Evolutionary conservation across 169 alveolate species (phyloP).

Genomic region (Eimeria necatrix): DNA sequence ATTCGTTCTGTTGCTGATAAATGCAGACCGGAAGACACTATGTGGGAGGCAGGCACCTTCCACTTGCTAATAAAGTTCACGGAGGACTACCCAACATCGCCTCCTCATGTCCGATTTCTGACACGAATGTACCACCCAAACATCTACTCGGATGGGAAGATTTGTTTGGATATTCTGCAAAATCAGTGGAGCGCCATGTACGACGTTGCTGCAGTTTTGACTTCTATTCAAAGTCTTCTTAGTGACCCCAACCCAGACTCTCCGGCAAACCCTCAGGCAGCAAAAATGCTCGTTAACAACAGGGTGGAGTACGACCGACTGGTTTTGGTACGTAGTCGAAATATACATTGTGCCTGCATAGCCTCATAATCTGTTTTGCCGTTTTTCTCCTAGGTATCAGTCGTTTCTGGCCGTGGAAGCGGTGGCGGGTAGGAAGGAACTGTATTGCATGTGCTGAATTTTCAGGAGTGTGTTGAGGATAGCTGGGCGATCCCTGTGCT

Average conservation of each 20-base stretch:
- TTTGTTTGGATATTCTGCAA: slow-evolving; percentile 96
- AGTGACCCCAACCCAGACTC: slow-evolving; percentile 98
- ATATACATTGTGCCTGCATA: too few species aligned
- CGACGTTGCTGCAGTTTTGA: slow-evolving; percentile 97
- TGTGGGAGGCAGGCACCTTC: slow-evolving; percentile 87
- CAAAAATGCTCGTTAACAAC: slow-evolving; percentile 94
- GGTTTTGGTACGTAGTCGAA: slow-evolving; percentile 68
- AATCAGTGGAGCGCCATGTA: slow-evolving; percentile 98
- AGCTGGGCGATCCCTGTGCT: slow-evolving; percentile 72
- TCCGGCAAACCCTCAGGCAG: slow-evolving; percentile 99
- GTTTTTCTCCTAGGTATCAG: too few species aligned
- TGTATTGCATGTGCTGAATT: neutral
- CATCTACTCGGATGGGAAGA: slow-evolving; percentile 96
- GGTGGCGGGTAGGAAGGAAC: too few species aligned
- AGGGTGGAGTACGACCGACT: slow-evolving; percentile 87
- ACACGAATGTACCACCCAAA: slow-evolving; percentile 92
- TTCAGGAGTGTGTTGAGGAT: slow-evolving; percentile 76
- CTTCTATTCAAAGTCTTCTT: slow-evolving; percentile 96
- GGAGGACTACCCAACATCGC: slow-evolving; percentile 91
- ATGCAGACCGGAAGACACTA: slow-evolving; percentile 82
- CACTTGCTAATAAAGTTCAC: slow-evolving; percentile 91
- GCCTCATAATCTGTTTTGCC: too few species aligned
- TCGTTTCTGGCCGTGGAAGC: too few species aligned
- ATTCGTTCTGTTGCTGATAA: neutral
- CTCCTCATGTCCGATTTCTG: slow-evolving; percentile 90